Evolutionary conservation across 2,329 filamentous ascomycete genomes (phyloP).

Genomic region (Colletotrichum sp.): DNA sequence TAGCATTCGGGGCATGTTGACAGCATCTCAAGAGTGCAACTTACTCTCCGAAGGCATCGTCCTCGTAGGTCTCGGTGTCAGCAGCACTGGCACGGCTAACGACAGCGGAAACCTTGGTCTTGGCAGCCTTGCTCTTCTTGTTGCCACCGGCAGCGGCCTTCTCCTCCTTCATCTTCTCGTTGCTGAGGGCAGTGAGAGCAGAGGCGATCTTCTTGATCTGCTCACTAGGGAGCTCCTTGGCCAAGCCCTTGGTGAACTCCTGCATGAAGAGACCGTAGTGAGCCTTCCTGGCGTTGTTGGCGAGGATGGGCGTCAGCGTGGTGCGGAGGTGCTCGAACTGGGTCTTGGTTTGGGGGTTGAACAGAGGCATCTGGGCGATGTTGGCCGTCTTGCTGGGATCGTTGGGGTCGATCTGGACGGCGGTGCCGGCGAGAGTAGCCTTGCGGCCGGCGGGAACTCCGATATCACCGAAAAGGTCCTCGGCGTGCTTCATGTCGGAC

Average conservation of each 20-base stretch:
- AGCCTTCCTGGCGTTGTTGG: constrained; percentile 80
- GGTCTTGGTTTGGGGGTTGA: constrained; percentile 86
- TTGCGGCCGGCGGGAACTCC: constrained; percentile 72
- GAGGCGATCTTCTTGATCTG: constrained; percentile 97
- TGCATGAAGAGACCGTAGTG: constrained; percentile 91
- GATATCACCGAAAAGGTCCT: constrained; percentile 86
- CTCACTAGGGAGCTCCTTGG: constrained; percentile 85
- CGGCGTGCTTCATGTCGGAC: constrained; percentile 85
- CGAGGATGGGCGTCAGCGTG: constrained; percentile 79
- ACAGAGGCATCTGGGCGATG: constrained; percentile 78
- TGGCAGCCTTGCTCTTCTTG: constrained; percentile 97
- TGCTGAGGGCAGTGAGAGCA: constrained; percentile 84
- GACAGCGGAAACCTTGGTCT: constrained; percentile 88
- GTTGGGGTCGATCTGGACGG: constrained; percentile 71
- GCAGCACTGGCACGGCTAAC: constrained; percentile 64
- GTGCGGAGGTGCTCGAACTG: constrained; percentile 84
- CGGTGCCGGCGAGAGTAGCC: constrained; percentile 66
- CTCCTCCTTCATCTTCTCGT: constrained; percentile 99
- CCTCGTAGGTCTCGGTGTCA: constrained; percentile 82
- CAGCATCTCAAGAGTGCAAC: constrained; percentile 41
- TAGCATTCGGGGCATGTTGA: constrained; percentile 18
- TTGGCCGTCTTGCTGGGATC: constrained; percentile 84
- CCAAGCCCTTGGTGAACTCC: constrained; percentile 87
- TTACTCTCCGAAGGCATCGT: constrained; percentile 83
- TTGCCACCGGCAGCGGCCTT: constrained; percentile 91